phyloP scores from a whole-genome alignment of 495 filamentous ascomycete genomes.

The Aspergillus haitiensis region DNA sequence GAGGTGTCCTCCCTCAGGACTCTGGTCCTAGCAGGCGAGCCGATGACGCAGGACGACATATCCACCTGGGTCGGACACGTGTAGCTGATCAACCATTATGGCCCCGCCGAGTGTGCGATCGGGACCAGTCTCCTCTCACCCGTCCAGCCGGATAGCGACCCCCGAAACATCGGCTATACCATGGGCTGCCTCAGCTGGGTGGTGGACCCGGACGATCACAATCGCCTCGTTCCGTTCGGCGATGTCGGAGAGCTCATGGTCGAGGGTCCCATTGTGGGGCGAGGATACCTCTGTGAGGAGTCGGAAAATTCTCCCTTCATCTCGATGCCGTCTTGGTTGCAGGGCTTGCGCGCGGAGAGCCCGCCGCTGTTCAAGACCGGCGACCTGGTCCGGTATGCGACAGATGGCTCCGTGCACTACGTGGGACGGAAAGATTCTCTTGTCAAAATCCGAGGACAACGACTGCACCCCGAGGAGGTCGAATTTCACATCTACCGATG shows the following conservation, averaged over 20 bases:
- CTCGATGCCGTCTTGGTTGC: slow-evolving; percentile 25
- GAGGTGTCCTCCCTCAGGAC: slow-evolving; percentile 25
- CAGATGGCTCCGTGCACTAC: slow-evolving; percentile 40
- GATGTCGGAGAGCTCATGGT: slow-evolving; percentile 49
- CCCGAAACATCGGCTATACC: neutral
- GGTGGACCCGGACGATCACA: neutral
- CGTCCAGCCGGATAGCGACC: neutral
- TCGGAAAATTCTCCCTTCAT: slow-evolving; percentile 23
- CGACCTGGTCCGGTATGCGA: slow-evolving; percentile 34
- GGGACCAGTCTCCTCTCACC: neutral
- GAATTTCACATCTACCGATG: slow-evolving; percentile 25
- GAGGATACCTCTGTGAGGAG: slow-evolving; percentile 29
- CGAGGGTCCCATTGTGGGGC: slow-evolving; percentile 37
- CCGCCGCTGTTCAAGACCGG: slow-evolving; percentile 22
- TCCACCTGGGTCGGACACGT: slow-evolving; percentile 19
- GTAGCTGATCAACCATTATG: slow-evolving; percentile 14
- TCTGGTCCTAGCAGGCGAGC: slow-evolving; percentile 29
- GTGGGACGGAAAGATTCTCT: slow-evolving; percentile 40
- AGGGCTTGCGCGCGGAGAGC: slow-evolving; percentile 22
- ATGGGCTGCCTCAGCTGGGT: slow-evolving; percentile 8
- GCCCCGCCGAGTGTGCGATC: slow-evolving; percentile 12
- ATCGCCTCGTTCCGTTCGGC: slow-evolving; percentile 40
- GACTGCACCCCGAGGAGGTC: slow-evolving; percentile 36
- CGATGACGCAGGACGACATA: slow-evolving; percentile 17
- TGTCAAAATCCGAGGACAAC: slow-evolving; percentile 20